These are phyloP conservation scores for Dendryphion nanum DNA, from an alignment of 2,329 filamentous ascomycete species.

Conservation along the genomic window DNA sequence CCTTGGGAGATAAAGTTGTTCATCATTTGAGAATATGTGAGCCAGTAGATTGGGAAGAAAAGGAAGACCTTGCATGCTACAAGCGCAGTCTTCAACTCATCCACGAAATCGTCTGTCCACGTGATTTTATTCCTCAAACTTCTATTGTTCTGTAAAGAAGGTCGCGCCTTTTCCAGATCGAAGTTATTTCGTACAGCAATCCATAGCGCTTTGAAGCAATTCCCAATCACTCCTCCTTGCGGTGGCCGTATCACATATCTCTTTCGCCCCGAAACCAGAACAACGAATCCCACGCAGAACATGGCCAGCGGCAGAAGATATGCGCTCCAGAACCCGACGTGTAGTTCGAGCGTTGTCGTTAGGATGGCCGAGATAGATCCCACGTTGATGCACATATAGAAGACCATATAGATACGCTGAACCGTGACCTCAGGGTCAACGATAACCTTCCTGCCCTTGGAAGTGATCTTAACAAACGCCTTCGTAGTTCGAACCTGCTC, in stretches of 20 bases:
- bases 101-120: constrained; percentile 71
- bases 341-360: constrained; percentile 67
- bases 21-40: constrained; percentile 46
- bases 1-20: constrained; percentile 50
- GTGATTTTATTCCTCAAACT: constrained; percentile 42
- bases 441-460: constrained; percentile 42
- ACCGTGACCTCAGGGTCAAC: constrained; percentile 48
- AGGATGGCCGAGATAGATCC: constrained; percentile 68
- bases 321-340: constrained; percentile 69
- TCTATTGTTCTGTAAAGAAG: constrained; percentile 48
- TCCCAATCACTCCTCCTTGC: constrained; percentile 36
- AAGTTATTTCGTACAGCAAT: constrained; percentile 54
- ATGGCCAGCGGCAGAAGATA: constrained; percentile 63
- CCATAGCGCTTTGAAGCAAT: constrained; percentile 58
- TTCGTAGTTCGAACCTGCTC: constrained; percentile 47
- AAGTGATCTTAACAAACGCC: constrained; percentile 40
- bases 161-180: constrained; percentile 62
- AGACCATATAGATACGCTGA: constrained; percentile 57
- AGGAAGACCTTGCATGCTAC: constrained; percentile 68
- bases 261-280: constrained; percentile 41
- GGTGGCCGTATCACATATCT: constrained; percentile 38
- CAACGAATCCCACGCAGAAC: constrained; percentile 62
- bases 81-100: constrained; percentile 66
- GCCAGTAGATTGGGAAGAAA: constrained; percentile 50
- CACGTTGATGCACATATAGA: constrained; percentile 71